Base-by-base conservation (phyloP, 2,329 filamentous ascomycete species). In the Seiridium unicorne region DNA sequence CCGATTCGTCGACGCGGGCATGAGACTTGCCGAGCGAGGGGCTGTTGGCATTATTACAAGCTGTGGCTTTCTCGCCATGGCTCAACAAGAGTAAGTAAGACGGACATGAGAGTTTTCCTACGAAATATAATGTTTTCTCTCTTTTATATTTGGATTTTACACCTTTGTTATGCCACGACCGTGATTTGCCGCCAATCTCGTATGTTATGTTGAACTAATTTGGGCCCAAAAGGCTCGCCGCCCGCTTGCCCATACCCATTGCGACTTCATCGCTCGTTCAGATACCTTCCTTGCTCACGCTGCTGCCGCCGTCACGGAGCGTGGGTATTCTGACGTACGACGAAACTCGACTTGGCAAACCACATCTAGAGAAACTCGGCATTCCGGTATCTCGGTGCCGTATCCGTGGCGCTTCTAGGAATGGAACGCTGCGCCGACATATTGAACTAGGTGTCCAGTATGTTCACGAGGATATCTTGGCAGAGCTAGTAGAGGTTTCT, bases 1-100 rank as follows among this genome's bases (percentile, higher is more conserved):
- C 32, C 63, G 67, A 1, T 76, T 77, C 51, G 73, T 76, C 5
- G 65, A 66, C 32, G 71, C 75, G 1, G 72, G 73, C 3, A 55
- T 67, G 53, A 71, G 62, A 42, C 67, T 77, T 1, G 70, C 70
- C 4, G 65, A 72, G 9, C 64, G 67, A 49, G 75, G 75, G 1
- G 68, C 68, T 26, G 68, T 76, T 3, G 74, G 74, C 32, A 71
- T 76, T 51, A 71, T 76, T 40, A 76, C 75, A 1, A 76, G 74
- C 64, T 77, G 75, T 55, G 75, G 75, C 1, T 77, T 77, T 57
- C 64, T 76, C 5, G 74, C 74, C 18, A 70, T 74, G 66, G 72
- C 71, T 1, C 74, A 76, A 54, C 63, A 64, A 5, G 63, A 64
- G 73, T 74, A 62, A 56, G 62, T 61, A 26, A 26, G 18, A 26